Conservation (phyloP, 768 basidiomycete genomes). For the Rossbeevera mucosa region DNA sequence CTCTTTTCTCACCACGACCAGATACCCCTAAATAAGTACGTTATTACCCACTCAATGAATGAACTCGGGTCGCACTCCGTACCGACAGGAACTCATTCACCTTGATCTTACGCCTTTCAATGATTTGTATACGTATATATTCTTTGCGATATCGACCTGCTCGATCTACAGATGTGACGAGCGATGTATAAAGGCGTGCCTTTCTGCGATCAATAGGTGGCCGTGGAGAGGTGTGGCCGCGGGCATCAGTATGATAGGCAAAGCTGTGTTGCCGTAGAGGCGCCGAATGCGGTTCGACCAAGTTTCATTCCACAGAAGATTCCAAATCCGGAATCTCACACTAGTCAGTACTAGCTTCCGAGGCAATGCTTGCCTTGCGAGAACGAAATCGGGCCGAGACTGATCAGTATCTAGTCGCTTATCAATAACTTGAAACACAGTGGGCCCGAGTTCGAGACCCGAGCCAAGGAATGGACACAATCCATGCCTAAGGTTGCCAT, state of each 20-base stretch:
- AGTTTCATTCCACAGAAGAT: conserved; percentile 24
- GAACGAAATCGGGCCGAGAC: not conserved
- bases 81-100: conserved; percentile 3
- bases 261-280: conserved; percentile 7
- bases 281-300: conserved; percentile 8
- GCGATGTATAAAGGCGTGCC: conserved; percentile 12
- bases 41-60: conserved; percentile 29
- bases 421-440: conserved; percentile 4
- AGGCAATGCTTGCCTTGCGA: conserved; percentile 17
- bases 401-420: conserved; percentile 13
- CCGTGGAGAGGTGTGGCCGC: conserved; percentile 5
- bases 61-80: conserved; percentile 13
- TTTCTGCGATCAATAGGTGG: conserved; percentile 8
- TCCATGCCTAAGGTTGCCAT: conserved; percentile 19
- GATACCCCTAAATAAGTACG: conserved; percentile 31
- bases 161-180: conserved; percentile 6
- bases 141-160: conserved; percentile 11
- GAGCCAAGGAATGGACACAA: not conserved
- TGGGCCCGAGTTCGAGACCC: conserved; percentile 3
- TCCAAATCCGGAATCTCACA: conserved; percentile 21
- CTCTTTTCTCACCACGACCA: conserved; percentile 15
- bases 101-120: conserved; percentile 24
- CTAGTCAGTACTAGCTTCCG: not conserved
- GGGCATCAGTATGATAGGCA: conserved; percentile 16
- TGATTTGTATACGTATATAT: conserved; percentile 29